Conservation (phyloP, 495 filamentous ascomycete genomes). For the Hypomontagnella submonticulosa region DNA sequence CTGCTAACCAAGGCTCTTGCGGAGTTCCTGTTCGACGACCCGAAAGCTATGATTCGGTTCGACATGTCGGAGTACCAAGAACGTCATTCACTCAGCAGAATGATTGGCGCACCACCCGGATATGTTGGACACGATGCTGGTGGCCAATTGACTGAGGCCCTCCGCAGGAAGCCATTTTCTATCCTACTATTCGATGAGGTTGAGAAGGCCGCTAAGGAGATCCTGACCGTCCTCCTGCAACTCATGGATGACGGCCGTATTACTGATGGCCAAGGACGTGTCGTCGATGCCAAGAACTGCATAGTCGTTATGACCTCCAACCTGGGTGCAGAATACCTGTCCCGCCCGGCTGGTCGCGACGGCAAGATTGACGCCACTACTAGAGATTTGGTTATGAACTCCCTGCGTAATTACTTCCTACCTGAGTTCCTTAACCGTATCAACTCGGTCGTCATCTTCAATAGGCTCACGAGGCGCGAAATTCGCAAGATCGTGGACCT, state of each 20-base stretch:
- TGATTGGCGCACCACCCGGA: conserved; percentile 97
- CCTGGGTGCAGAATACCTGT: conserved; percentile 91
- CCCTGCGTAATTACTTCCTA: conserved; percentile 93
- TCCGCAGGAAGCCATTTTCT: conserved; percentile 94
- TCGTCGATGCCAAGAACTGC: conserved; percentile 95
- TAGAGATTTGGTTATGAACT: conserved; percentile 85
- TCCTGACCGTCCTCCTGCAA: conserved; percentile 94
- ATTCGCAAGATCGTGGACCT: conserved; percentile 97
- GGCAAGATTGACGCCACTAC: conserved; percentile 90
- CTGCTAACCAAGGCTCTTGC: conserved; percentile 95
- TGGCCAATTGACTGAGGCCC: conserved; percentile 92
- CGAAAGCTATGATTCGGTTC: conserved; percentile 98
- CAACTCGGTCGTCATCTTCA: conserved; percentile 96
- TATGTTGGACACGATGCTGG: conserved; percentile 97
- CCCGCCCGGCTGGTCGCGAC: conserved; percentile 77
- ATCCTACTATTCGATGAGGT: conserved; percentile 98
- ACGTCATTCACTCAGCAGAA: conserved; percentile 92
- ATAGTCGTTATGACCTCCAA: conserved; percentile 99
- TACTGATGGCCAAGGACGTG: conserved; percentile 94
- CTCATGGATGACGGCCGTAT: conserved; percentile 99
- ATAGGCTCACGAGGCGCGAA: conserved; percentile 86
- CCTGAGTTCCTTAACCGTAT: conserved; percentile 99
- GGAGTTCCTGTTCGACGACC: conserved; percentile 97
- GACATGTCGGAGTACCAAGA: conserved; percentile 99
- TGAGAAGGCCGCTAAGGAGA: conserved; percentile 98